Evolutionary conservation across 371 early-diverging fungal genomes (phyloP).

Genomic region (Mucor velutinosus): DNA sequence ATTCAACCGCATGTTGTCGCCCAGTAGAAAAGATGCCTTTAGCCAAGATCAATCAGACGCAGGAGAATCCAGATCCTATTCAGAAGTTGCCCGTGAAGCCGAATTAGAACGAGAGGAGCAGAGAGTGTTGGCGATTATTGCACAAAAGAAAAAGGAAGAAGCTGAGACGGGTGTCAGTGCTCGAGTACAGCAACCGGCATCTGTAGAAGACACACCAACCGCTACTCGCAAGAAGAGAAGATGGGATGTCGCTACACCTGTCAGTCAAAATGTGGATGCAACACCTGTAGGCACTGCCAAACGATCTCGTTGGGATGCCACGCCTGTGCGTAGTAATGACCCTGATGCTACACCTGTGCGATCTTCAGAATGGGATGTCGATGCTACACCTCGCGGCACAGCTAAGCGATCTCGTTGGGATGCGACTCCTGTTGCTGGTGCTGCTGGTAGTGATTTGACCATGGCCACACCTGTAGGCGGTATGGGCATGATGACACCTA

Average conservation of each 20-base stretch:
- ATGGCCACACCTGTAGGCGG: slow-evolving; percentile 79
- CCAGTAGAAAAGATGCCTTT: slow-evolving; percentile 87
- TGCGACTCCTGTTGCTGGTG: slow-evolving; percentile 69
- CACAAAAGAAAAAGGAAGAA: slow-evolving; percentile 72
- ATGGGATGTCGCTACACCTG: slow-evolving; percentile 89
- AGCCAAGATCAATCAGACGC: slow-evolving; percentile 39
- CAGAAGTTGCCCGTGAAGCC: slow-evolving; percentile 85
- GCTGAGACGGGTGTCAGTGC: slow-evolving; percentile 43
- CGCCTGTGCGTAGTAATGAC: slow-evolving; percentile 62
- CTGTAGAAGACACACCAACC: slow-evolving; percentile 35
- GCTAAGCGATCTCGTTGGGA: slow-evolving; percentile 81
- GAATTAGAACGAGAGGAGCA: slow-evolving; percentile 86
- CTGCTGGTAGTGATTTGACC: slow-evolving; percentile 34
- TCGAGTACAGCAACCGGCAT: slow-evolving; percentile 8
- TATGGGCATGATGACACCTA: slow-evolving; percentile 78
- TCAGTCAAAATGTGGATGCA: slow-evolving; percentile 59
- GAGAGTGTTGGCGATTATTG: slow-evolving; percentile 66
- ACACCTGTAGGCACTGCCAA: slow-evolving; percentile 59
- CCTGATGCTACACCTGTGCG: slow-evolving; percentile 33
- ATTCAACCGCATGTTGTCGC: slow-evolving; percentile 81
- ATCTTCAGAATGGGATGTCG: slow-evolving; percentile 52
- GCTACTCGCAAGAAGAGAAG: slow-evolving; percentile 68
- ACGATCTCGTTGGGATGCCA: slow-evolving; percentile 85
- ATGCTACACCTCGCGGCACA: slow-evolving; percentile 62
- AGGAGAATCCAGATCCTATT: slow-evolving; percentile 68